Percentiles rank a stretch among this genome's conserved stretches.
phyloP scores from a whole-genome alignment of 148 eudicot species.

The Silene uniflora region DNA sequence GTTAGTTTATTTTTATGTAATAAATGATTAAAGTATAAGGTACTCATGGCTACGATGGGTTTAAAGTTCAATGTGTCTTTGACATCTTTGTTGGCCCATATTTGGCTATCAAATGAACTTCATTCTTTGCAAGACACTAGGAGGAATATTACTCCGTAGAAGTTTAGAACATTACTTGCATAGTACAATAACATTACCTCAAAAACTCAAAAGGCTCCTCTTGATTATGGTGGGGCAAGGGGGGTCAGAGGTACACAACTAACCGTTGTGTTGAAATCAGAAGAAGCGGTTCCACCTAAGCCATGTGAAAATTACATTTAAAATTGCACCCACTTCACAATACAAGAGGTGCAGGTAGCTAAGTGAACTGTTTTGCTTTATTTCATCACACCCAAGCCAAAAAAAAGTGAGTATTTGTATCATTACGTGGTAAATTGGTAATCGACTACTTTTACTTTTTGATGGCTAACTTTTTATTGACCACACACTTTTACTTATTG shows the following conservation, averaged over 20 bases:
- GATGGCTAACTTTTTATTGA: slow-evolving; percentile 7
- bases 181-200: too few relatives aligned
- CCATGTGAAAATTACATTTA: background rate
- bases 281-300: background rate
- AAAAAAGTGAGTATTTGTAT: background rate
- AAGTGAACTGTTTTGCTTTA: background rate
- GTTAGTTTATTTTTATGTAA: background rate
- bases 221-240: background rate
- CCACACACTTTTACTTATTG: background rate
- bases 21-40: background rate
- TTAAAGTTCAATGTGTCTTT: background rate
- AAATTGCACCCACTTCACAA: background rate
- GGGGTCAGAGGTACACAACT: background rate
- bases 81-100: background rate
- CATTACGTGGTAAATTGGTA: background rate
- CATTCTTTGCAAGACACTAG: background rate
- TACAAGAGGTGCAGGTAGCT: too few relatives aligned
- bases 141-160: too few relatives aligned
- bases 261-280: background rate
- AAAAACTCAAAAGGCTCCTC: background rate
- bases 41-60: background rate
- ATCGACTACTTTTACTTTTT: background rate
- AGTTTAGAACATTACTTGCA: background rate
- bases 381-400: background rate
- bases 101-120: background rate